Evolutionary conservation across 306 rosid genomes (phyloP), one percentile per base, ranked within the genome.

Genomic region (Inga oerstediana): DNA sequence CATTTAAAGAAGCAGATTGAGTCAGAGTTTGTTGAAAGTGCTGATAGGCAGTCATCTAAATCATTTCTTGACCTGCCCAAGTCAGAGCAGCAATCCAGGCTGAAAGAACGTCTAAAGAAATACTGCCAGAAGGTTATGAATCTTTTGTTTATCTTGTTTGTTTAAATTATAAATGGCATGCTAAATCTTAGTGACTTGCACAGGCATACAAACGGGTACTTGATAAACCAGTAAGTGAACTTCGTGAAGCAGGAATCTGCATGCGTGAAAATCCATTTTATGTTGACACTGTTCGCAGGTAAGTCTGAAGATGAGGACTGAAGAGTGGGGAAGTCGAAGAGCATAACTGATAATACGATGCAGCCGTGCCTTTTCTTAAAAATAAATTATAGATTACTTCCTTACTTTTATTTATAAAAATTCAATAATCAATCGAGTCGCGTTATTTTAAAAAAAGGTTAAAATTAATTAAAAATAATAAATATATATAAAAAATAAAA

Each of bases 251-350:
- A 70, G 98, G 97, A 80, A 91, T 96, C 80, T 96, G 99, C 93
- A 96, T 96, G 99, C 95, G 97, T 77, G 99, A 96, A 87, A 96
- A 96, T 89, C 91, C 99, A 84, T 96, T 96, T 86, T 96, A 96
- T 88, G 94, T 93, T 87, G 98, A 96, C 86, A 93, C 99, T 84
- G 98, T 96, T 81, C 97, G 99, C 79, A 96, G 99, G 99, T 93
- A 45, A 45, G 49, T 41, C 45, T 41, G 45, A 5, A 41, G 45
- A 41, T 45, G 49, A 45, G 3, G 49, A 39, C 49, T 45, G 49
- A 2, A 45, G 49, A 45, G 10, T 8, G 13, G 49, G 14, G 12
- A 44, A 10, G 49, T 45, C 13, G 13, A 45, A 45, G 49, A 45
- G 45, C 45, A 41, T 4, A 32, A 2, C 43, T 6, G 43, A 39